These are phyloP conservation scores for Artemisia argyi DNA, from an alignment of 129 eudicot genomes.

Conservation along the genomic window DNA sequence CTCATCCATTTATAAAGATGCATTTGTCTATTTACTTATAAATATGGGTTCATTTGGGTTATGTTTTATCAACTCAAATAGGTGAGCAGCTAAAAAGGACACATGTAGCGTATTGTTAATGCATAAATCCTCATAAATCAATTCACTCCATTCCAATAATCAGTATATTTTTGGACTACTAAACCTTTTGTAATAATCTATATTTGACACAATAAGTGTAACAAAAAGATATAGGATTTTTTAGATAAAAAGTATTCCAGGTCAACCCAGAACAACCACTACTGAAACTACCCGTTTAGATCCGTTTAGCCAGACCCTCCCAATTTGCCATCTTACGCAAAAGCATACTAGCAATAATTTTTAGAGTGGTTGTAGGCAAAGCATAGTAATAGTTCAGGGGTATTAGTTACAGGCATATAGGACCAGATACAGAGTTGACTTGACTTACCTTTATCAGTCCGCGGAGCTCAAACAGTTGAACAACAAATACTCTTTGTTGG, in stretches of 20 bases:
- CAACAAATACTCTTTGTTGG: slow-evolving; percentile 94
- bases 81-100: too few species aligned
- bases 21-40: background rate
- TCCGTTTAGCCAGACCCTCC: background rate
- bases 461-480: slow-evolving; percentile 96
- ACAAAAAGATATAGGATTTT: too few species aligned
- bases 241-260: too few species aligned
- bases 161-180: too few species aligned
- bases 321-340: background rate
- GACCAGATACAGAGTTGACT: slow-evolving; percentile 11
- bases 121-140: too few species aligned
- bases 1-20: too few species aligned
- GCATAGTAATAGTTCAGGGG: background rate
- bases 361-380: background rate
- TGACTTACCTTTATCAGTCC: slow-evolving; percentile 71
- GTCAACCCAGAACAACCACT: too few species aligned
- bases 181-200: too few species aligned
- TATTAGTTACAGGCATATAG: background rate
- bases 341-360: slow-evolving; percentile 1
- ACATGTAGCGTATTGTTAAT: too few species aligned
- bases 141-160: too few species aligned
- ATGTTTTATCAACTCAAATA: background rate
- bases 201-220: too few species aligned
- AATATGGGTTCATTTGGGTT: background rate
- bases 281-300: too few species aligned